Conservation (phyloP, 495 filamentous ascomycete genomes). For the Thermochaetoides thermophila region DNA sequence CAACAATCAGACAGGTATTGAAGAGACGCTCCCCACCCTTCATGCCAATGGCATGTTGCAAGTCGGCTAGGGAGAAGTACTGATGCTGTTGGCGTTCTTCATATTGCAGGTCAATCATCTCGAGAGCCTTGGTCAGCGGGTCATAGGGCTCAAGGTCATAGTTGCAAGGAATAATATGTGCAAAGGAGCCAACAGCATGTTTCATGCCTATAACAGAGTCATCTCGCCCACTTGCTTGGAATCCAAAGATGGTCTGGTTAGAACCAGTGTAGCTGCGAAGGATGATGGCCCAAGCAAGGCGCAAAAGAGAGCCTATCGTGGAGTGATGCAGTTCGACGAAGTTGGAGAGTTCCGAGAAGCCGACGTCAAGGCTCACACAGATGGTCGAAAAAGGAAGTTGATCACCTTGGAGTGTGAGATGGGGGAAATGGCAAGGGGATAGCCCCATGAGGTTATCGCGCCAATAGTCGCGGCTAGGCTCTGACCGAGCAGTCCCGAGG, state of each 20-base stretch:
- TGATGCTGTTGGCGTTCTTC: conserved; percentile 23
- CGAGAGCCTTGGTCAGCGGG: conserved; percentile 18
- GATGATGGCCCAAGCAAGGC: conserved; percentile 32
- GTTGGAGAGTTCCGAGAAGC: conserved; percentile 18
- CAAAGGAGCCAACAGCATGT: conserved; percentile 29
- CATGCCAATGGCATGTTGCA: conserved; percentile 29
- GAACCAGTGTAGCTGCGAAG: conserved; percentile 28
- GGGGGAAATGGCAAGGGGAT: conserved; percentile 26
- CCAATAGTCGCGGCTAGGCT: conserved; percentile 26
- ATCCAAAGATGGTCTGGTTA: conserved; percentile 29
- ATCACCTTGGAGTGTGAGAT: conserved; percentile 12
- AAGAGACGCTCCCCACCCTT: conserved; percentile 27
- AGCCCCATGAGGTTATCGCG: conserved; percentile 21
- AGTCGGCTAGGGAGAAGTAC: conserved; percentile 25
- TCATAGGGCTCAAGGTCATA: conserved; percentile 18
- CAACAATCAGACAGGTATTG: conserved; percentile 31
- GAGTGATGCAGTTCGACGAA: conserved; percentile 23
- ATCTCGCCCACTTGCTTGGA: conserved; percentile 27
- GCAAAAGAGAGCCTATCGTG: conserved; percentile 21
- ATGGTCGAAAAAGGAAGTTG: conserved; percentile 18
- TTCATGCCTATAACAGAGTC: conserved; percentile 21
- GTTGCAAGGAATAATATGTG: conserved; percentile 24
- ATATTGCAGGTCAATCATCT: conserved; percentile 23
- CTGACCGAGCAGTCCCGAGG: conserved; percentile 18
- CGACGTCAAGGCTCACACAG: conserved; percentile 24